phyloP scores from a whole-genome alignment of 2,329 filamentous ascomycete species.

The Sporothrix humicola region DNA sequence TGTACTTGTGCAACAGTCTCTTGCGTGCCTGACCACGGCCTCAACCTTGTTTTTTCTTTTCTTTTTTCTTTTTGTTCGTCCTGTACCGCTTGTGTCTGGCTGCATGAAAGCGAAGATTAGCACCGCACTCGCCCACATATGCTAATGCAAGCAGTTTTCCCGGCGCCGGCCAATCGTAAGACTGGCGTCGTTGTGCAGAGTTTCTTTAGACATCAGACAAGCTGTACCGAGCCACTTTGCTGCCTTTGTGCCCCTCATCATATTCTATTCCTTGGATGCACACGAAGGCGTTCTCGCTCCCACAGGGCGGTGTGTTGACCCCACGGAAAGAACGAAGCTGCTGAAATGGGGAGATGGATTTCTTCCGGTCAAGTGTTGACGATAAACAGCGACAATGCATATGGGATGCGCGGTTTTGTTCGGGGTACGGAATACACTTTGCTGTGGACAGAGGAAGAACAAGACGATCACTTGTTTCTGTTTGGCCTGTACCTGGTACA shows the following conservation, averaged over 20 bases:
- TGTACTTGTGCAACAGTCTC: neutral
- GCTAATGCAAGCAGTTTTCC: constrained; percentile 2
- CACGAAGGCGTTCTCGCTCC: no score
- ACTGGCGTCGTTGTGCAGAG: neutral
- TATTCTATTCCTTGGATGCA: no score
- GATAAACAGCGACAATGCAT: no score
- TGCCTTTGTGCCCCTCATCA: no score
- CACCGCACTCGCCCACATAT: neutral
- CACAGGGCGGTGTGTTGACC: no score
- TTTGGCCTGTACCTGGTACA: neutral
- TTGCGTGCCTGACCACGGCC: neutral
- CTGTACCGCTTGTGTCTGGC: constrained; percentile 8
- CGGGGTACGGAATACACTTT: no score
- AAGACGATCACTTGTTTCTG: neutral
- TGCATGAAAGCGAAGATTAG: constrained; percentile 6
- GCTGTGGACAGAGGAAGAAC: no score
- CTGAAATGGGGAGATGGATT: no score
- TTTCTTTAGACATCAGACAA: neutral
- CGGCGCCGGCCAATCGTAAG: neutral
- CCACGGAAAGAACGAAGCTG: no score
- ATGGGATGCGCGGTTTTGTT: no score
- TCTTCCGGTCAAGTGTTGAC: no score
- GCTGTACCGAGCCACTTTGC: neutral
- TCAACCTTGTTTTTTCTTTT: neutral
- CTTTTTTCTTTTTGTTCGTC: neutral